Evolutionary conservation across 257 asterid genomes (phyloP), one percentile per base, ranked within the genome.

Genomic region (Phtheirospermum japonicum): DNA sequence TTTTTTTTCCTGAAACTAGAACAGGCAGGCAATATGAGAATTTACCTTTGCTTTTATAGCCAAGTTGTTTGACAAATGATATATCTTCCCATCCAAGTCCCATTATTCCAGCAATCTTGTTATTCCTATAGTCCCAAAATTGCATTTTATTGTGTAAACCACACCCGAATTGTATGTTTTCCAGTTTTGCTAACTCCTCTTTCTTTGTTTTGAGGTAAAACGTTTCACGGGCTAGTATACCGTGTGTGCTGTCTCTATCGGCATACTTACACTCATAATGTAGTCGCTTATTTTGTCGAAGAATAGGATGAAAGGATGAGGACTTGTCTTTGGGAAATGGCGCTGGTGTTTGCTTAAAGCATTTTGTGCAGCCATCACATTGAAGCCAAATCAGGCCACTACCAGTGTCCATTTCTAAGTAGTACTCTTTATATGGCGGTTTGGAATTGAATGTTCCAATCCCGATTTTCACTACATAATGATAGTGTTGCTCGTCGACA

Each of bases 11-110:
- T 9, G 60, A 36, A 8, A n/a, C 16, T 48, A 49, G 5, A 18
- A 56, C 16, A 0, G 78, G 75, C 2, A 68, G 54, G 20, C 75
- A 74, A 39, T 64, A 73, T 0, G 75, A 73, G 70, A 63, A 73
- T 63, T 43, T 68, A 2, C n/a, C n/a, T n/a, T n/a, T n/a, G n/a
- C n/a, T n/a, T n/a, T n/a, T n/a, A n/a, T n/a, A n/a, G n/a, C n/a
- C n/a, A n/a, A n/a, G n/a, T n/a, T n/a, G n/a, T n/a, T n/a, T n/a
- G n/a, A n/a, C n/a, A n/a, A n/a, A n/a, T n/a, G n/a, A n/a, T n/a
- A n/a, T n/a, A n/a, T n/a, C n/a, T n/a, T n/a, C n/a, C n/a, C n/a
- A n/a, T n/a, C n/a, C n/a, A n/a, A n/a, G n/a, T n/a, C n/a, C n/a
- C n/a, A n/a, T n/a, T n/a, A n/a, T n/a, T n/a, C n/a, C n/a, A n/a